Percentiles rank a stretch among this genome's conserved stretches.
Conservation (phyloP, 352 stramenopile species). For the Phytophthora fragariae region DNA sequence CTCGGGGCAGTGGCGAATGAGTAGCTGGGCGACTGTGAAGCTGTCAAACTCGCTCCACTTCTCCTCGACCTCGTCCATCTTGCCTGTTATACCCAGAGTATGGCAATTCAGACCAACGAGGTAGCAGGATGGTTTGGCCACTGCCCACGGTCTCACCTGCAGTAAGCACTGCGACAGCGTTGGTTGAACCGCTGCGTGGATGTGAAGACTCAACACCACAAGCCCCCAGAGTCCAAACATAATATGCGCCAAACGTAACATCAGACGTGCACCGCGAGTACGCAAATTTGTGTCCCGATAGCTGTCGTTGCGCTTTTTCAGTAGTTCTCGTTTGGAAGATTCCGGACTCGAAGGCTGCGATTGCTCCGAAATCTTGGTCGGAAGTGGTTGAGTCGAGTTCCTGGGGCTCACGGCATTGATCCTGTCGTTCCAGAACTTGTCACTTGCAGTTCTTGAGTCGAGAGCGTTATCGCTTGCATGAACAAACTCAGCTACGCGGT, state of each 20-base stretch:
- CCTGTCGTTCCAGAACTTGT: not conserved
- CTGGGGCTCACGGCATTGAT: not conserved
- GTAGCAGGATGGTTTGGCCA: not conserved
- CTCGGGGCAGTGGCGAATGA: not conserved
- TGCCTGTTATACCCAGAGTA: slow-evolving; percentile 5
- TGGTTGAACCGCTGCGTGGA: not conserved
- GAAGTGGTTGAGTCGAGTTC: not conserved
- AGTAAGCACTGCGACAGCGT: not conserved
- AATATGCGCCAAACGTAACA: not conserved
- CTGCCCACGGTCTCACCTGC: not conserved
- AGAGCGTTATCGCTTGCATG: not conserved
- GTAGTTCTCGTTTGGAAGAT: not conserved
- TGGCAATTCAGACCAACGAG: slow-evolving; percentile 39
- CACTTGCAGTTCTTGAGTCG: not conserved
- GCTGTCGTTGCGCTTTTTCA: not conserved
- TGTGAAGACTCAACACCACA: not conserved
- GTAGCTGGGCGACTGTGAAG: not conserved
- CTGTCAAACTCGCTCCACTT: slow-evolving; percentile 26
- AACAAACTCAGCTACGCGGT: not conserved
- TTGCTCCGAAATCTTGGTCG: too few relatives aligned
- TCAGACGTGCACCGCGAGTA: not conserved
- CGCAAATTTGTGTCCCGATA: not conserved
- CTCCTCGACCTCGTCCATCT: slow-evolving; percentile 3
- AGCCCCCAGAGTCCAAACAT: not conserved
- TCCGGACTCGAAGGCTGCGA: not conserved